Base-by-base conservation (phyloP, 1,139 yeast genomes). In the Candida gigantensis region DNA sequence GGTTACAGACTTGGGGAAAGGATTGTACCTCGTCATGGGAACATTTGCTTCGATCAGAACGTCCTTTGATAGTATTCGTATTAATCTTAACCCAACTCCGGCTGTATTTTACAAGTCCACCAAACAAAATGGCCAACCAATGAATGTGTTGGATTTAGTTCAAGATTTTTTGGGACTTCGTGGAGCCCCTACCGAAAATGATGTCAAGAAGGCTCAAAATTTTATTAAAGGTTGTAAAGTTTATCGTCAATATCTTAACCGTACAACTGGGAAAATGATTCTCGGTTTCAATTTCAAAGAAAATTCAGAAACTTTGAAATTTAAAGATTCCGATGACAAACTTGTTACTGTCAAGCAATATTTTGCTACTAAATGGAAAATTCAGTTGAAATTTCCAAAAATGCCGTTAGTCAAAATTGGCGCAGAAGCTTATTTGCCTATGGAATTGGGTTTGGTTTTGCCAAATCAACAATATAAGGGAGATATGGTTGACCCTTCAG, bases 31-130 rank as follows among this genome's bases (percentile, higher is more conserved):
- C n/a, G 30, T 37, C 4, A 35, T 39, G 33, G 47, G 47, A 11
- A 44, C 47, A 5, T 42, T 44, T 41, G 45, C 44, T 8, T 41
- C 43, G 6, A 39, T 44, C 12, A 34, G 47, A 32, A 34, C 40
- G 30, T 40, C 46, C 3, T 44, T 42, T 30, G 41, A 41, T 19
- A 34, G 19, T n/a, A 34, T 44, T 14, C 35, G 38, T 25, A 11
- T 44, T 9, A 44, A 44, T 30, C 23, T 44, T 16, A 44, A 44
- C 24, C 45, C 46, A 3, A 44, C 47, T 4, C 41, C 47, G 7
- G 47, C 39, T 5, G 36, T 44, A 12, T 44, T 44, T 32, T 44
- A 43, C 25, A 44, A 44, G 28, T 32, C 43, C 11, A n/a, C 14
- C n/a, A 40, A 39, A 21, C 34, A 32, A 10, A 35, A 44, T 29